Evolutionary conservation across 805 yeast species (phyloP), one percentile per base, ranked within the genome.

Genomic region (Pichia exigua): DNA sequence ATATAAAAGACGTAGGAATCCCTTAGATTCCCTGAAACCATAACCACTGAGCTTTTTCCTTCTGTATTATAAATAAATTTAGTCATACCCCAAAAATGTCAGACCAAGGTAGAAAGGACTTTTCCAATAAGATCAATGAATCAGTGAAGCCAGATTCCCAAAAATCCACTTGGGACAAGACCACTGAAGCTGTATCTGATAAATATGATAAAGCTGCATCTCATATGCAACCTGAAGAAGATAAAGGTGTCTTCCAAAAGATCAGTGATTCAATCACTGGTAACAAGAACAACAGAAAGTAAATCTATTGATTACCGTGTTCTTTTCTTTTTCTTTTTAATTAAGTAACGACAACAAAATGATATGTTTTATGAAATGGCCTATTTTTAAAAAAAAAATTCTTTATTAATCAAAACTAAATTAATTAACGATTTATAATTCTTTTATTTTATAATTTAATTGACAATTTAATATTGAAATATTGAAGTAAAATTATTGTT

Each of bases 231-330:
- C 89, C 94, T 59, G 82, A 84, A 47, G 69, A 69, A 51, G 74
- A 82, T 61, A 88, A 88, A 76, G 82, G 91, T 44, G 69, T 78
- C 57, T 69, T 78, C 54, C 96, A 90, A 75, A 73, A 81, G 59
- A 72, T 81, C 35, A 75, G 82, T 56, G 96, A 87, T 70, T 68
- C 79, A 51, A 69, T 79, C 38, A 68, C 79, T 58, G 85, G 86
- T 65, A 82, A 82, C 54, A 73, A 76, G 43, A 47, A 51, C 35
- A 48, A 47, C 17, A 27, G 20, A 18, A 21, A 15, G 15, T 30
- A 28, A 45, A 27, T 27, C 15, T 7, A 2, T 18, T 27, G 15
- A 11, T n/a, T 9, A 42, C 18, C 11, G 2, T 42, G 2, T 13
- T 18, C 9, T 18, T 3, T 44, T 44, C 35, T 30, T 20, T 28